Conservation (phyloP, 768 basidiomycete species). For the Coprinopsis marcescibilis region DNA sequence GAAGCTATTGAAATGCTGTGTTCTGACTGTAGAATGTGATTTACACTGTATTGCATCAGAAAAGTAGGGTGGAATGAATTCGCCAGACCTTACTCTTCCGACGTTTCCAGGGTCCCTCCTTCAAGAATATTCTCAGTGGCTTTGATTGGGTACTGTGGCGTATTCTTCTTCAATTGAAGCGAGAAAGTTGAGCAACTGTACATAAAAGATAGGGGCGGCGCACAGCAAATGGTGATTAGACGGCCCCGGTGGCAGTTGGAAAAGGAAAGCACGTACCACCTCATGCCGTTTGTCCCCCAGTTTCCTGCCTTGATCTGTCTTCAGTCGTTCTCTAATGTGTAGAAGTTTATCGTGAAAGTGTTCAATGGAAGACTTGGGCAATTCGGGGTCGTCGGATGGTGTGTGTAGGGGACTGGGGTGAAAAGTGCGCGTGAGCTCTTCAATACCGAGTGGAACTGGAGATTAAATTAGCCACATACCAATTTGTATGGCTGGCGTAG, state of each 20-base stretch:
- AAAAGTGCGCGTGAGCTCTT: slow-evolving; percentile 7
- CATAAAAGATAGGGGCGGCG: neutral
- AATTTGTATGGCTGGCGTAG: slow-evolving; percentile 50
- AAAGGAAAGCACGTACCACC: slow-evolving; percentile 54
- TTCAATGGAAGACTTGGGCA: slow-evolving; percentile 52
- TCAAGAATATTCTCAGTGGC: neutral
- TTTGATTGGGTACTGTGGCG: slow-evolving; percentile 5
- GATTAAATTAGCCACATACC: slow-evolving; percentile 24
- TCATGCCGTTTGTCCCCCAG: slow-evolving; percentile 70
- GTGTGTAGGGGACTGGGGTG: slow-evolving; percentile 36
- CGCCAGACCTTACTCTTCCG: too few relatives aligned
- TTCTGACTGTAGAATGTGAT: too few relatives aligned
- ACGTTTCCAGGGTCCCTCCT: too few relatives aligned
- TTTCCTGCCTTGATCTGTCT: slow-evolving; percentile 64
- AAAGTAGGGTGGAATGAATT: too few relatives aligned
- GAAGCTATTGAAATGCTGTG: too few relatives aligned
- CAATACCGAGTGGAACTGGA: slow-evolving; percentile 4
- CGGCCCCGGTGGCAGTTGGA: slow-evolving; percentile 12
- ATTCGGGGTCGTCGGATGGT: slow-evolving; percentile 41
- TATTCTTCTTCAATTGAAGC: slow-evolving; percentile 53
- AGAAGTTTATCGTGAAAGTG: slow-evolving; percentile 88
- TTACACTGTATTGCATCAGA: too few relatives aligned
- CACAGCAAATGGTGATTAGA: neutral
- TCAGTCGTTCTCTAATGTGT: slow-evolving; percentile 65
- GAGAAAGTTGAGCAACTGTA: slow-evolving; percentile 62